A percentile compares a stretch with the other conserved stretches of the same genome.
phyloP scores from a whole-genome alignment of 441 rosid species.

The Oxalis stricta region DNA sequence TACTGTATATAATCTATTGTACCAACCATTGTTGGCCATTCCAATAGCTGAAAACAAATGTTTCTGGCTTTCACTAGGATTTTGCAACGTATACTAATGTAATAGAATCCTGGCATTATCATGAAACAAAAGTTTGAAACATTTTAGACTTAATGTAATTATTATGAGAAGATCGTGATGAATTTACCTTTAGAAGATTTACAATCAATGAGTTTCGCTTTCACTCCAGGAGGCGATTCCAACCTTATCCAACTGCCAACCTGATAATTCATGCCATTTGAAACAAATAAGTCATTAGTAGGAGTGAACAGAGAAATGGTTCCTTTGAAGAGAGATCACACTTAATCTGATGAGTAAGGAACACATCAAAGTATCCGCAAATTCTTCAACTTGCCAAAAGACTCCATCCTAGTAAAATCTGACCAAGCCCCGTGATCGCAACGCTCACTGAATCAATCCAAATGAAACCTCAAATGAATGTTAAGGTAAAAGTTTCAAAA shows the following conservation, averaged over 20 bases:
- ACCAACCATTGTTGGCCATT: constrained; percentile 86
- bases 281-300: neutral
- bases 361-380: constrained; percentile 73
- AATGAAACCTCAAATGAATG: neutral
- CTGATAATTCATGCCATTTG: constrained; percentile 12
- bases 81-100: constrained; percentile 80
- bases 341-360: neutral
- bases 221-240: constrained; percentile 75
- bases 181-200: constrained; percentile 54
- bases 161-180: neutral
- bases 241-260: constrained; percentile 93
- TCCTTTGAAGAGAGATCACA: neutral
- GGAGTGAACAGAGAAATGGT: too few species aligned
- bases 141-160: neutral
- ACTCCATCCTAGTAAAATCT: constrained; percentile 81
- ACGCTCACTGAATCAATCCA: constrained; percentile 31
- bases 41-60: constrained; percentile 74
- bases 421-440: constrained; percentile 81
- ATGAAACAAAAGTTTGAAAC: too few species aligned
- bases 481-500: neutral
- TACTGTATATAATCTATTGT: constrained; percentile 80
- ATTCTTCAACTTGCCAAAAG: constrained; percentile 88
- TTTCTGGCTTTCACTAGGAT: constrained; percentile 64
- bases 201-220: constrained; percentile 62
- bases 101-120: constrained; percentile 78